Percentiles rank a stretch among this genome's conserved stretches.
These are phyloP conservation scores for Morella rubra DNA, from an alignment of 306 rosid species.

Conservation along the genomic window DNA sequence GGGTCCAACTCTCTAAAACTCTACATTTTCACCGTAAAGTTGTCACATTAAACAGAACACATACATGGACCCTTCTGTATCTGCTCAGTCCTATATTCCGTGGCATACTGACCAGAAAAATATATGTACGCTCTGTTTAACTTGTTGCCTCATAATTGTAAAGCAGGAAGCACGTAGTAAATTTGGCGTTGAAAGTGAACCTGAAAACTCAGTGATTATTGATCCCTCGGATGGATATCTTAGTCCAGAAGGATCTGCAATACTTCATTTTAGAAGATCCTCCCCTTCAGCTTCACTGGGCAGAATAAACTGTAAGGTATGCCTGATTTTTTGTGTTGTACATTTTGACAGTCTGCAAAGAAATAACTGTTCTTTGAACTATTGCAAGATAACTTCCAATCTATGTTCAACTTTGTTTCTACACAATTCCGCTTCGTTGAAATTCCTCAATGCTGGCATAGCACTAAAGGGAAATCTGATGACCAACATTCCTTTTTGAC, in stretches of 20 bases:
- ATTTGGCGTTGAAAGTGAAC: slow-evolving; percentile 72
- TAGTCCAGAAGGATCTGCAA: slow-evolving; percentile 77
- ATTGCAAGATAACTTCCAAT: slow-evolving; percentile 5
- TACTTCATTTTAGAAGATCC: slow-evolving; percentile 68
- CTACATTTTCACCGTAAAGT: neutral
- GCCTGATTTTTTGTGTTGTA: slow-evolving; percentile 21
- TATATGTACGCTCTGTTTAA: neutral
- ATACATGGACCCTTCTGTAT: neutral
- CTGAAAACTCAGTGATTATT: slow-evolving; percentile 64
- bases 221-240: slow-evolving; percentile 82
- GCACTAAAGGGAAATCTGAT: neutral
- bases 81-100: slow-evolving; percentile 7
- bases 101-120: too few species aligned
- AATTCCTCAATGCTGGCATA: neutral
- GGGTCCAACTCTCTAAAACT: slow-evolving; percentile 6
- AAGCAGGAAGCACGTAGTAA: slow-evolving; percentile 95
- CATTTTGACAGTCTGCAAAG: slow-evolving; percentile 18
- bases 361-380: slow-evolving; percentile 3
- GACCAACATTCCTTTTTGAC: neutral
- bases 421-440: neutral
- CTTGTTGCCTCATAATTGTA: slow-evolving; percentile 22
- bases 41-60: slow-evolving; percentile 2
- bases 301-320: slow-evolving; percentile 92
- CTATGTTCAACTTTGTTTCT: neutral
- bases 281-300: slow-evolving; percentile 59